Evolutionary conservation across 306 rosid species (phyloP), one percentile per base, ranked within the genome.

Genomic region (Styphnolobium japonicum): DNA sequence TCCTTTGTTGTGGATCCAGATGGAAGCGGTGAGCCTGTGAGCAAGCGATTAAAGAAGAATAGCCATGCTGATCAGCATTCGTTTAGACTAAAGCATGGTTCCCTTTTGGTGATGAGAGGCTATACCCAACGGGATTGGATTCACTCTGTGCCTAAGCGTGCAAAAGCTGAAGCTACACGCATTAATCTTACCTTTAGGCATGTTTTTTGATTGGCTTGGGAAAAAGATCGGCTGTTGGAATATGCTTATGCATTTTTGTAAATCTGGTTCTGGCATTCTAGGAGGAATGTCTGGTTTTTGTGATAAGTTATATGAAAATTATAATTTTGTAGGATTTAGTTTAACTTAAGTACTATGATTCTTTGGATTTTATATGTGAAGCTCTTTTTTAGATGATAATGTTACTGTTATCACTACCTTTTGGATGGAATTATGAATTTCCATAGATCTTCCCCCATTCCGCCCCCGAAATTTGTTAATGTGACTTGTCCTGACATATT

Each of bases 81-180:
- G 0, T 95, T 91, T 64, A 87, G 76, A 39, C 96, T 91, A 8
- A 92, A 82, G 92, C 98, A 91, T 75, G 98, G 97, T 71, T 92
- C 97, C 5, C 90, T 95, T 68, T 75, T 93, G 87, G 92, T 93
- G 72, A 95, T 93, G 98, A 91, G 87, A 76, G 99, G 98, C 36
- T 81, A 90, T 84, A 92, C 96, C 9, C 99, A 95, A 82, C 80
- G 98, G 77, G 99, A 95, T 87, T 93, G 99, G 99, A 61, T 90
- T 62, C 99, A 90, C 83, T 95, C 97, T 1, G 91, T 92, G 66
- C 98, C 98, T 62, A 92, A 85, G 85, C 89, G 98, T 62, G 87
- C 90, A 42, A 95, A 85, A 82, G 89, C 86, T 3, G 98, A 88
- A 10, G 78, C 91, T n/a, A 83, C 87, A 7, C 98, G 99, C 55